Evolutionary conservation across 805 yeast genomes (phyloP).

Genomic region (Barnettozyma populi): DNA sequence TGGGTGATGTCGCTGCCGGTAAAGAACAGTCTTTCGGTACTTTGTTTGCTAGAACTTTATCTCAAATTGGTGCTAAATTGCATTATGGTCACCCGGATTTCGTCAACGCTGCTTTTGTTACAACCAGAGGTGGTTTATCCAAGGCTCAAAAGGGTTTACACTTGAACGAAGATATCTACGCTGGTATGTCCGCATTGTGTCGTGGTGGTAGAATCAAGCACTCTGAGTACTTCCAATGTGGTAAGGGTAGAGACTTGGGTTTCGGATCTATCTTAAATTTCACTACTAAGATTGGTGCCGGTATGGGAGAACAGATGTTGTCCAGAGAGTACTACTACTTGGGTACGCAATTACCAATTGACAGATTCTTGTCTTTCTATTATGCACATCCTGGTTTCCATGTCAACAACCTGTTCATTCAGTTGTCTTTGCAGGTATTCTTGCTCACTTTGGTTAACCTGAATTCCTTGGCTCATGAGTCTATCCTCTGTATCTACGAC

Average conservation of each 20-base stretch:
- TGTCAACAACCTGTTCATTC: constrained; percentile 73
- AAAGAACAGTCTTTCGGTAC: constrained; percentile 89
- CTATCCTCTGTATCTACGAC: constrained; percentile 64
- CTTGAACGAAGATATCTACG: constrained; percentile 82
- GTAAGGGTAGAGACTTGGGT: constrained; percentile 87
- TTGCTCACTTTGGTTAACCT: constrained; percentile 65
- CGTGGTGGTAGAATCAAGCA: constrained; percentile 88
- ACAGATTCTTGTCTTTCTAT: constrained; percentile 76
- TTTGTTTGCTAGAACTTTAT: constrained; percentile 73
- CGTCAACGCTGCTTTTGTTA: constrained; percentile 68
- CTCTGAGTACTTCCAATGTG: constrained; percentile 85
- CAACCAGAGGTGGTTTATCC: constrained; percentile 83
- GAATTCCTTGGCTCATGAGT: constrained; percentile 68
- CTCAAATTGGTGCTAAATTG: constrained; percentile 80
- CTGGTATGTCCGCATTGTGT: constrained; percentile 78
- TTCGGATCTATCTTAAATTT: constrained; percentile 81
- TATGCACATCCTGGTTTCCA: constrained; percentile 89
- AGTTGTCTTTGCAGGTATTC: constrained; percentile 67
- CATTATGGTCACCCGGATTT: constrained; percentile 91
- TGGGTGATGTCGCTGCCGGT: constrained; percentile 89
- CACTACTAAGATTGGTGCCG: constrained; percentile 87
- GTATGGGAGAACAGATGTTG: constrained; percentile 88
- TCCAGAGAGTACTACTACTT: constrained; percentile 79
- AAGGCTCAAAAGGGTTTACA: constrained; percentile 84
- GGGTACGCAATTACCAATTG: constrained; percentile 76